These are phyloP conservation scores for Crithidia sp. DNA, from an alignment of 208 protist genomes.

Conservation along the genomic window DNA sequence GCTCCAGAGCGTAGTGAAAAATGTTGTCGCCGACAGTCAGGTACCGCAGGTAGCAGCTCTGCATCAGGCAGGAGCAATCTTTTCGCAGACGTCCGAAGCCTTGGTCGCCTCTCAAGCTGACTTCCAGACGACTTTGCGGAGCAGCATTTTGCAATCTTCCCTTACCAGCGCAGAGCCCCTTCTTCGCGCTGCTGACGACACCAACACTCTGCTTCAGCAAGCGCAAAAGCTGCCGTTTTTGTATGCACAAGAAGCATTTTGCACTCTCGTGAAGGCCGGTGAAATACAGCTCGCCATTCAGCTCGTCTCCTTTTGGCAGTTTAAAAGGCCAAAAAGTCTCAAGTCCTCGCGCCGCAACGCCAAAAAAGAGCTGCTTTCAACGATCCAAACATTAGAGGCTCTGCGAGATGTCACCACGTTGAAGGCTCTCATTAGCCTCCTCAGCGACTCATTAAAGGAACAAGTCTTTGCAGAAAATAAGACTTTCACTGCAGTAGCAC, in stretches of 20 bases:
- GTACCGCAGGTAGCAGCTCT: not conserved
- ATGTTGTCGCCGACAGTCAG: not conserved
- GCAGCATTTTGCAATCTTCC: conserved; percentile 22
- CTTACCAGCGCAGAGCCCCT: conserved; percentile 2
- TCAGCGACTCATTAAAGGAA: conserved; percentile 24
- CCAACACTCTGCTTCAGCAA: conserved; percentile 5
- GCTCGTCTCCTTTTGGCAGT: conserved; percentile 28
- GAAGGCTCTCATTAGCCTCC: conserved; percentile 19
- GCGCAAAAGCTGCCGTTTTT: conserved; percentile 21
- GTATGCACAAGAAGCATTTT: conserved; percentile 27
- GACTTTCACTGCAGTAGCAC: not conserved
- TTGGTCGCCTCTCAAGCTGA: conserved; percentile 11
- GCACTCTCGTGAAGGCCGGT: conserved; percentile 32
- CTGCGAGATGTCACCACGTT: conserved; percentile 32
- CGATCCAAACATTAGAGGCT: conserved; percentile 19
- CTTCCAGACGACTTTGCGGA: conserved; percentile 4
- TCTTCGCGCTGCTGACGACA: conserved; percentile 12
- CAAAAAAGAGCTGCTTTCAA: conserved; percentile 13
- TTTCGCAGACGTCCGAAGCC: conserved; percentile 4
- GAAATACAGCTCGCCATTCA: conserved; percentile 26
- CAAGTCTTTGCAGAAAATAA: conserved; percentile 13
- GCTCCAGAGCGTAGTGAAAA: not conserved
- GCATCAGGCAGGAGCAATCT: not conserved
- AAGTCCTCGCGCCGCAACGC: not conserved
- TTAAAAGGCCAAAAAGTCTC: not conserved